phyloP scores from a whole-genome alignment of 768 basidiomycete species.

The Porpolomopsis calyptriformis region DNA sequence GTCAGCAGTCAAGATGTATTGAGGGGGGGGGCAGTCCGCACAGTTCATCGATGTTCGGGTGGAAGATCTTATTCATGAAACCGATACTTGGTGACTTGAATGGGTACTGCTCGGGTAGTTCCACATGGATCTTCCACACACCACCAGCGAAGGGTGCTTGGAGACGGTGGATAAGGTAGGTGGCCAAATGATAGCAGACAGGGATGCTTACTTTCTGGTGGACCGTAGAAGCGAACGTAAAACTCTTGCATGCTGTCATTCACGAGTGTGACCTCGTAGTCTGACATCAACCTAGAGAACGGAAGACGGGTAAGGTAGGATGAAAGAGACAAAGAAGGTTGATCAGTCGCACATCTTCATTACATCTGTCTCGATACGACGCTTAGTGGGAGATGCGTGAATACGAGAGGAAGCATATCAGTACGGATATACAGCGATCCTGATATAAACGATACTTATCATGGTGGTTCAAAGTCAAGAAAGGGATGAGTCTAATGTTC shows the following conservation, averaged over 20 bases:
- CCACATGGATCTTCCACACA: slow-evolving; percentile 99
- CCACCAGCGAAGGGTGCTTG: slow-evolving; percentile 95
- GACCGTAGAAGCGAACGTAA: slow-evolving; percentile 92
- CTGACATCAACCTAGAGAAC: slow-evolving; percentile 78
- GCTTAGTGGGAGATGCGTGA: slow-evolving; percentile 75
- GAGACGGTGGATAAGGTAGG: slow-evolving; percentile 5
- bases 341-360: slow-evolving; percentile 88
- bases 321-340: not conserved
- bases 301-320: slow-evolving; percentile 2
- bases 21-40: slow-evolving; percentile 33
- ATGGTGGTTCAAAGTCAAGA: no score
- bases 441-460: slow-evolving; percentile 5
- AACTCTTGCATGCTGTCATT: slow-evolving; percentile 99
- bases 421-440: not conserved
- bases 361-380: slow-evolving; percentile 97
- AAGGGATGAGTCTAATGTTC: no score
- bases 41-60: slow-evolving; percentile 99
- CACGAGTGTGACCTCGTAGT: slow-evolving; percentile 94
- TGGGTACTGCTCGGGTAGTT: slow-evolving; percentile 95
- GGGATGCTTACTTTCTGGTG: slow-evolving; percentile 70
- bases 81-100: slow-evolving; percentile 99
- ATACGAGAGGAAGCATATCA: slow-evolving; percentile 16
- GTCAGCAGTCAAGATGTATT: slow-evolving; percentile 5
- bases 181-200: not conserved
- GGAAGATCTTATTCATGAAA: slow-evolving; percentile 99